Base-by-base conservation (phyloP, 2,329 filamentous ascomycete species). In the Fusarium sambucinum region DNA sequence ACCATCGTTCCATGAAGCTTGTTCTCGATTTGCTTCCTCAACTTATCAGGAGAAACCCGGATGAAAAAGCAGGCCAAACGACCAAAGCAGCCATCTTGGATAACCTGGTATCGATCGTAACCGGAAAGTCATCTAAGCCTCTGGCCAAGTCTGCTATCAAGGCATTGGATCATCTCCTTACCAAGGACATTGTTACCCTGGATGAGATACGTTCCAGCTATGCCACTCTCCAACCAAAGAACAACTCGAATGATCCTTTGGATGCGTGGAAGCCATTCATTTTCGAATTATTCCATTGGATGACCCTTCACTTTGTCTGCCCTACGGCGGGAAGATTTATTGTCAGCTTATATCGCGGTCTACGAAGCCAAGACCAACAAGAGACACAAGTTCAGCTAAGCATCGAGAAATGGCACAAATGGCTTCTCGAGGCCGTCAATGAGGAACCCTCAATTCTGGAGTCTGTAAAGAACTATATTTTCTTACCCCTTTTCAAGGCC, bases 101-200 rank as follows among this genome's bases (percentile, higher is more conserved):
- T 27, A 84, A 80, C 7, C 82, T 89, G 9, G 73, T 91, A 17
- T 84, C 86, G 3, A 87, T 90, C 16, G 84, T 92, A 41, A 83
- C 85, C 23, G 84, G 87, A 58, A 83, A 86, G 62, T 87, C 87
- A 33, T 83, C 88, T 17, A 89, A 87, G 66, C 85, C 89, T 12
- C 82, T 90, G 52, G 88, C 89, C 40, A 93, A 93, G 75, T 90
- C 90, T 35, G 87, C 89, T 9, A 85, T 93, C 63, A 89, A 90
- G 73, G 86, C 86, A 17, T 79, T 93, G 37, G 88, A 91, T 47
- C 85, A 89, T 71, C 86, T 93, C 58, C 74, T 93, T 5, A 80
- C 83, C 47, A 93, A 91, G 75, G 80, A 82, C 3, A 81, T 89
- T 14, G 78, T 91, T 27, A 80, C 79, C 71, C 71, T 85, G 57